Base-by-base conservation (phyloP, 164 flowering plant species). In the Magnolia sinica region DNA sequence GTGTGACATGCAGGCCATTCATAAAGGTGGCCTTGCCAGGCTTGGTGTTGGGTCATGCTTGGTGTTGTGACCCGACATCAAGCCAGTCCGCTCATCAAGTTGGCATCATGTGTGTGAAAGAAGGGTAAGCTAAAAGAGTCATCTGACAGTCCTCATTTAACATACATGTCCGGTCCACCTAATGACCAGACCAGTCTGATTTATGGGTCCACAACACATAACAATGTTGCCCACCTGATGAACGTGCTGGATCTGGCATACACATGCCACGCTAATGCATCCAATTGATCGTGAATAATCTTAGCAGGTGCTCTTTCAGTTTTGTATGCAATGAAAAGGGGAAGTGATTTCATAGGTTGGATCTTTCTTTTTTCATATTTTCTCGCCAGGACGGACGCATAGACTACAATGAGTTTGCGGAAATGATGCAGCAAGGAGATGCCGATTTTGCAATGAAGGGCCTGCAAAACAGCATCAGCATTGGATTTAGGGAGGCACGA, bases 381-480 rank as follows among this genome's bases (percentile, higher is more conserved):
- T n/a, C 31, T 20, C 81, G 84, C 31, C 91, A 94, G 98, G 98
- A 94, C 79, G 98, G 97, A 0, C 87, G 89, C 29, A 94, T 94
- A 72, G 97, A 94, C 67, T 94, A 89, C 84, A 89, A 89, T 58
- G 98, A 94, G 82, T 94, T 94, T 79, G 97, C 89, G 73, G 89
- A 89, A 8, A 92, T 92, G 98, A 94, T 94, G 98, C 90, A 88
- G 70, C 85, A 87, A 49, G 95, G 92, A 49, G 87, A 84, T 76
- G 78, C 78, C 11, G 89, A 84, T 72, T 84, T 91, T 73, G 87
- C 80, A 49, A 86, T 75, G 84, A 89, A 82, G 76, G 86, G 80
- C 24, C 51, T 51, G 13, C 83, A 83, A 66, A 81, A 66, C 49
- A 78, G 76, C 80, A 79, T 88, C 73, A 79, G 85, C 76, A 74